phyloP scores from a whole-genome alignment of 1,139 yeast species.

The Debaryomyces sp. region DNA sequence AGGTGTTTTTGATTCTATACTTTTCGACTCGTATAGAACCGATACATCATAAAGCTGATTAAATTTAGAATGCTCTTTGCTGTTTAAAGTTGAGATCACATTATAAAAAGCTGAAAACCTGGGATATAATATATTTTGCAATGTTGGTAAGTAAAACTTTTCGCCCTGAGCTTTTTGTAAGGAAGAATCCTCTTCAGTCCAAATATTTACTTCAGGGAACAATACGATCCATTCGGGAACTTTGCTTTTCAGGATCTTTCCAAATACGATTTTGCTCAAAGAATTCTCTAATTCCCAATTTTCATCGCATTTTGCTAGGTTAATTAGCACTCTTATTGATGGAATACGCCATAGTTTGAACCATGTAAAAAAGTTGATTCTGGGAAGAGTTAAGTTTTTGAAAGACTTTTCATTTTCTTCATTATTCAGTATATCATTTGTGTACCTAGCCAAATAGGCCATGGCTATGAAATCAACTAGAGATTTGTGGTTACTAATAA shows the following conservation, averaged over 20 bases:
- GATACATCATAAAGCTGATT: slow-evolving; percentile 56
- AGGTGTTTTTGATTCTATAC: background rate
- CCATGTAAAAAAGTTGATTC: slow-evolving; percentile 62
- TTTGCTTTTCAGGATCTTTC: slow-evolving; percentile 26
- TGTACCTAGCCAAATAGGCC: slow-evolving; percentile 41
- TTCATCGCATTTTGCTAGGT: slow-evolving; percentile 56
- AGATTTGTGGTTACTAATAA: slow-evolving; percentile 59
- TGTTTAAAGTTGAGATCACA: slow-evolving; percentile 49
- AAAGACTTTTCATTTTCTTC: background rate
- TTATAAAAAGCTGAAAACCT: slow-evolving; percentile 57
- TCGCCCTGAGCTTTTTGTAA: slow-evolving; percentile 55
- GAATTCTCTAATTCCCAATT: slow-evolving; percentile 59
- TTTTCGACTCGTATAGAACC: slow-evolving; percentile 38
- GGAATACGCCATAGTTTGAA: slow-evolving; percentile 61
- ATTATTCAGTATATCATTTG: slow-evolving; percentile 12
- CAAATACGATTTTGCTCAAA: slow-evolving; percentile 27
- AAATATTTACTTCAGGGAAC: slow-evolving; percentile 76
- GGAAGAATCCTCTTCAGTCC: slow-evolving; percentile 46
- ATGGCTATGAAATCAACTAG: slow-evolving; percentile 56
- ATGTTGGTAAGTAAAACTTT: slow-evolving; percentile 54
- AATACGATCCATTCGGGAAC: slow-evolving; percentile 57
- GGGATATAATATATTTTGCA: slow-evolving; percentile 64
- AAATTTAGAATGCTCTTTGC: slow-evolving; percentile 32
- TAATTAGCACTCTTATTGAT: slow-evolving; percentile 39
- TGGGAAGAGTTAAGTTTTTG: slow-evolving; percentile 32